phyloP scores from a whole-genome alignment of 78 protist species.

The Tieghemostelium lacteum region DNA sequence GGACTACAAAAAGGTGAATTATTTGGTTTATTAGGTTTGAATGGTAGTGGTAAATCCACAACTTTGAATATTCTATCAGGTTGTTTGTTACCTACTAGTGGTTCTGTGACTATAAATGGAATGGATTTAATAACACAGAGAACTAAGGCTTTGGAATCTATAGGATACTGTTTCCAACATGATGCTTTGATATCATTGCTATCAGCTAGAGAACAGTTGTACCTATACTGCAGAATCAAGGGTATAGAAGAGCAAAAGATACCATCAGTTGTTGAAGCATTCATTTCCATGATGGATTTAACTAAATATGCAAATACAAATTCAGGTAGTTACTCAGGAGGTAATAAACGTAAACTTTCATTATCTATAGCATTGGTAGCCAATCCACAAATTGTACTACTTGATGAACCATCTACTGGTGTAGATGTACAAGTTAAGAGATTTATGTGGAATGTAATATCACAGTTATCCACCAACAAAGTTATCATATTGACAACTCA shows the following conservation, averaged over 20 bases:
- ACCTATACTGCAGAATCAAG: slow-evolving; percentile 61
- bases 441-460: slow-evolving; percentile 76
- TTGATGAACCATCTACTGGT: slow-evolving; percentile 89
- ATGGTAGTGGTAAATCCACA: slow-evolving; percentile 95
- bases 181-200: slow-evolving; percentile 41
- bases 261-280: slow-evolving; percentile 31
- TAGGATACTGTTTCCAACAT: slow-evolving; percentile 35
- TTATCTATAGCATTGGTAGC: slow-evolving; percentile 37
- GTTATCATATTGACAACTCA: slow-evolving; percentile 86
- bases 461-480: not conserved
- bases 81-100: slow-evolving; percentile 51
- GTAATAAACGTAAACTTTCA: slow-evolving; percentile 87
- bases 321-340: slow-evolving; percentile 78
- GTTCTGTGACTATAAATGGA: slow-evolving; percentile 61
- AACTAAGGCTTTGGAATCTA: not conserved
- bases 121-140: slow-evolving; percentile 3
- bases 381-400: slow-evolving; percentile 26
- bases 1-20: not conserved
- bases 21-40: slow-evolving; percentile 75
- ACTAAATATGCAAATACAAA: slow-evolving; percentile 15
- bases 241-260: slow-evolving; percentile 45
- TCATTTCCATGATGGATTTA: slow-evolving; percentile 78
- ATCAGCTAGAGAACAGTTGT: slow-evolving; percentile 77
- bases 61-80: slow-evolving; percentile 88
- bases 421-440: slow-evolving; percentile 72